Percentiles rank a stretch among this genome's conserved stretches.
These are phyloP conservation scores for Chalciporus sp. DNA, from an alignment of 1,284 basidiomycete genomes.

Conservation along the genomic window DNA sequence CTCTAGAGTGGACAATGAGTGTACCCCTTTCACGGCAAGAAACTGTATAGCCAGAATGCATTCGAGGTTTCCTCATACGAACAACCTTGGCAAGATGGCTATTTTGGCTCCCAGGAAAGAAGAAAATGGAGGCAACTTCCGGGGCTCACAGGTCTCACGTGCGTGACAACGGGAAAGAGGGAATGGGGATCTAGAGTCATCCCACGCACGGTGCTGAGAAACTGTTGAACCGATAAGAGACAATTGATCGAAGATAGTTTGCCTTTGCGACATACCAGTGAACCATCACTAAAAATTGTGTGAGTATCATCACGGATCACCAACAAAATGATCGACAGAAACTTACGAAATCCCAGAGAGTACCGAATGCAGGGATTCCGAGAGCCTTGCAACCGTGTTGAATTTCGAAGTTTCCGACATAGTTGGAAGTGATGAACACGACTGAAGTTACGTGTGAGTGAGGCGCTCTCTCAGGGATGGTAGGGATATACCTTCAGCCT, in stretches of 20 bases:
- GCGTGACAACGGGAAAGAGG: conserved; percentile 7
- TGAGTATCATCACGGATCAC: conserved; percentile 7
- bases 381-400: conserved; percentile 78
- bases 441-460: conserved; percentile 24
- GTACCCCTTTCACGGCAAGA: too few relatives aligned
- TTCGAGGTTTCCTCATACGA: too few relatives aligned
- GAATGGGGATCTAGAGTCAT: background rate
- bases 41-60: too few relatives aligned
- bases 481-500: conserved; percentile 52
- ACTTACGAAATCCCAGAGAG: conserved; percentile 73
- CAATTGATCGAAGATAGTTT: background rate
- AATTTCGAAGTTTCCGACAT: conserved; percentile 70
- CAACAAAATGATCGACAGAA: conserved; percentile 10
- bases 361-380: conserved; percentile 72
- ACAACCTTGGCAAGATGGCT: conserved; percentile 7
- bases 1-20: conserved; percentile 1
- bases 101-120: conserved; percentile 6
- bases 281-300: conserved; percentile 24
- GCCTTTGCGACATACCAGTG: background rate
- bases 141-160: conserved; percentile 2
- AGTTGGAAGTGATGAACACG: conserved; percentile 79
- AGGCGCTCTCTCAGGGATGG: too few relatives aligned
- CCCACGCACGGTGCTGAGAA: conserved; percentile 14
- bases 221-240: background rate
- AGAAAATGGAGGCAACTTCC: background rate